Conservation (phyloP, 805 yeast genomes). For the Blastobotrys muscicola region DNA sequence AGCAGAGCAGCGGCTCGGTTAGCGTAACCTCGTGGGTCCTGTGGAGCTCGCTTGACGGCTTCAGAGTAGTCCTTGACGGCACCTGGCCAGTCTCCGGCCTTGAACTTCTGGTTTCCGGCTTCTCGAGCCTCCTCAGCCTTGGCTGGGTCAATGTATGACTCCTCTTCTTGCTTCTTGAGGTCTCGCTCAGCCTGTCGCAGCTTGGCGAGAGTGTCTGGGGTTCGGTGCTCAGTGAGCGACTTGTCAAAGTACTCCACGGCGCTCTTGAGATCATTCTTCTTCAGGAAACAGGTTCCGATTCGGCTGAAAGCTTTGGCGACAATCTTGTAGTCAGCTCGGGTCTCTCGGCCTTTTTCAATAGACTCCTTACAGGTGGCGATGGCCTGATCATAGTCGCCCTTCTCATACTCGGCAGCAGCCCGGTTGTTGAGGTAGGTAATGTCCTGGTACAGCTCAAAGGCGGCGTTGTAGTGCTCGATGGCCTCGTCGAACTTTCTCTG, state of each 20-base stretch:
- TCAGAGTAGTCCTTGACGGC: slow-evolving; percentile 93
- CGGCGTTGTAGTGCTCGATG: slow-evolving; percentile 72
- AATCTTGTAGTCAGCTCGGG: slow-evolving; percentile 83
- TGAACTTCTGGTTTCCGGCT: slow-evolving; percentile 81
- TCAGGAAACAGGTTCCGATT: slow-evolving; percentile 73
- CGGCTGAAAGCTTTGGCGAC: slow-evolving; percentile 92
- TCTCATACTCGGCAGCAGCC: slow-evolving; percentile 96
- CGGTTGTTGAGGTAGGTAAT: slow-evolving; percentile 91
- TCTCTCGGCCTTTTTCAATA: slow-evolving; percentile 79
- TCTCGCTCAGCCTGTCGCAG: slow-evolving; percentile 82
- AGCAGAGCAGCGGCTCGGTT: slow-evolving; percentile 97
- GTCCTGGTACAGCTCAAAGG: slow-evolving; percentile 73
- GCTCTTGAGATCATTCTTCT: slow-evolving; percentile 57
- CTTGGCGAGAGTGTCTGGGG: slow-evolving; percentile 84
- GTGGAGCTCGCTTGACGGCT: slow-evolving; percentile 95
- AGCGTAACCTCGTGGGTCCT: slow-evolving; percentile 92
- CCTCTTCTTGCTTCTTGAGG: slow-evolving; percentile 66
- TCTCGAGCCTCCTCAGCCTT: slow-evolving; percentile 94
- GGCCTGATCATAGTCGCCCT: slow-evolving; percentile 82
- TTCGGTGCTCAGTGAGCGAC: slow-evolving; percentile 93
- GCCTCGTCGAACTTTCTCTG: slow-evolving; percentile 87
- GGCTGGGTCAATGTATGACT: slow-evolving; percentile 75
- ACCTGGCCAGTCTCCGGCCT: slow-evolving; percentile 90
- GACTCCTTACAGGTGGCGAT: slow-evolving; percentile 75
- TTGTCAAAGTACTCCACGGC: slow-evolving; percentile 79